Percentiles rank a stretch among this genome's conserved stretches.
These are phyloP conservation scores for Hydrangea macrophylla DNA, from an alignment of 148 eudicot species.

Conservation along the genomic window DNA sequence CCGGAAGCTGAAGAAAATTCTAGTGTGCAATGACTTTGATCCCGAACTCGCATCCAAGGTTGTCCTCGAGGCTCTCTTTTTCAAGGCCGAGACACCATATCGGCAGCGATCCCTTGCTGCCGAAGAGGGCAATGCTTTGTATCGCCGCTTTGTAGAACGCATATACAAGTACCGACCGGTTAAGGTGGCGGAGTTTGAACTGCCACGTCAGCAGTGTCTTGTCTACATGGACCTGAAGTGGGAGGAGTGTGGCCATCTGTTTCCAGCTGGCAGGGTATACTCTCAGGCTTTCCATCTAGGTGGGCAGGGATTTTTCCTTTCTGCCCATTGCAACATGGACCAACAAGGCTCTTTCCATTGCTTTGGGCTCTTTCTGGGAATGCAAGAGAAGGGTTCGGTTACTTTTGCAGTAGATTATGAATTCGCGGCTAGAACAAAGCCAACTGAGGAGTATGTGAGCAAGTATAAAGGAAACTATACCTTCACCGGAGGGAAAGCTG, in stretches of 20 bases:
- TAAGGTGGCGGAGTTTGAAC: conserved; percentile 50
- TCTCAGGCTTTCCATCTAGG: conserved; percentile 72
- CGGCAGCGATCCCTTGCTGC: conserved; percentile 41
- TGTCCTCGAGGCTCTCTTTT: conserved; percentile 67
- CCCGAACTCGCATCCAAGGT: conserved; percentile 39
- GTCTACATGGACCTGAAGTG: conserved; percentile 66
- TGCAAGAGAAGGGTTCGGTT: conserved; percentile 72
- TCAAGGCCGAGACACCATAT: conserved; percentile 62
- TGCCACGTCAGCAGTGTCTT: conserved; percentile 56
- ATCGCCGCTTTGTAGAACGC: conserved; percentile 45
- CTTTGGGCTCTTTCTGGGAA: conserved; percentile 74
- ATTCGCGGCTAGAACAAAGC: conserved; percentile 52
- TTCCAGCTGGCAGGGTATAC: conserved; percentile 51
- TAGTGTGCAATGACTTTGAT: conserved; percentile 54
- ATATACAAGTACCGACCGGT: conserved; percentile 61
- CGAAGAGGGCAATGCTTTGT: conserved; percentile 30
- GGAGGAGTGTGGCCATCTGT: conserved; percentile 50
- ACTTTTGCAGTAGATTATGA: conserved; percentile 58
- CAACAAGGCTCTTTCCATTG: conserved; percentile 60
- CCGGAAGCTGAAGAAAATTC: conserved; percentile 55
- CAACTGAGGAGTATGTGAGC: conserved; percentile 37
- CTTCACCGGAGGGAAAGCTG: conserved; percentile 69
- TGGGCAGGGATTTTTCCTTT: conserved; percentile 69
- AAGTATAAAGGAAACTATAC: conserved; percentile 57
- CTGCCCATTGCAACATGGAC: conserved; percentile 75